A percentile compares a stretch with the other conserved stretches of the same genome.
Evolutionary conservation across 352 stramenopile species (phyloP).

Genomic region (Phytophthora macrochlamydospora): DNA sequence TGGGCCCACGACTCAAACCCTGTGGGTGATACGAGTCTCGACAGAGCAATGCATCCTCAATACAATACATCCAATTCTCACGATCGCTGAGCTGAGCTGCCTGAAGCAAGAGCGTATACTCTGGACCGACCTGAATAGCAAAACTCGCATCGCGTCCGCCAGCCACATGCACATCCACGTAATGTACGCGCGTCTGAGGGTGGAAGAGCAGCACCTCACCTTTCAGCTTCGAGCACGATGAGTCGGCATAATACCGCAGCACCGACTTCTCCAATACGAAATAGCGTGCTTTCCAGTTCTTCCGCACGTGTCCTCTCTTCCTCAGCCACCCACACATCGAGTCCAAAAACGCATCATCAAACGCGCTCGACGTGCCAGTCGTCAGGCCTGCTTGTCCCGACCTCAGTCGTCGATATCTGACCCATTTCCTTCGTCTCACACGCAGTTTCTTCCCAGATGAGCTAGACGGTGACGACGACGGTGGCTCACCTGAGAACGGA

Average conservation of each 20-base stretch:
- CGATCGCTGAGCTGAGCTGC: constrained; percentile 59
- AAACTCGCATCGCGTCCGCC: constrained; percentile 62
- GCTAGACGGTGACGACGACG: constrained; percentile 27
- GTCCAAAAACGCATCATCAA: constrained; percentile 76
- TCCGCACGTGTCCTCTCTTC: constrained; percentile 71
- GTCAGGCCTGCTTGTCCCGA: constrained; percentile 11
- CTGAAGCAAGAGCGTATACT: constrained; percentile 71
- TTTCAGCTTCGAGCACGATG: constrained; percentile 56
- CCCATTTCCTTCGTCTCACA: constrained; percentile 70
- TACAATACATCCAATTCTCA: constrained; percentile 84
- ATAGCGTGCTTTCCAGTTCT: constrained; percentile 82
- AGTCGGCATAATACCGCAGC: constrained; percentile 70
- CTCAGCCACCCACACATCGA: constrained; percentile 74
- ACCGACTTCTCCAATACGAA: constrained; percentile 78
- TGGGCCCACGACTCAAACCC: constrained; percentile 15
- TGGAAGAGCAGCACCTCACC: constrained; percentile 83
- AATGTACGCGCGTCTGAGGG: constrained; percentile 65
- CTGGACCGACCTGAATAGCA: constrained; percentile 58
- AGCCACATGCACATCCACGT: constrained; percentile 67
- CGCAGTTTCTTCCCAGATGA: constrained; percentile 47
- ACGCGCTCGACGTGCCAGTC: constrained; percentile 33
- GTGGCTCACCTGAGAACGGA: constrained; percentile 8
- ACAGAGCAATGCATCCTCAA: constrained; percentile 76
- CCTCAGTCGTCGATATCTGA: constrained; percentile 54
- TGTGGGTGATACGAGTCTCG: constrained; percentile 71